Base-by-base conservation (phyloP, 2,329 filamentous ascomycete genomes). In the Thermoascus crustaceus region DNA sequence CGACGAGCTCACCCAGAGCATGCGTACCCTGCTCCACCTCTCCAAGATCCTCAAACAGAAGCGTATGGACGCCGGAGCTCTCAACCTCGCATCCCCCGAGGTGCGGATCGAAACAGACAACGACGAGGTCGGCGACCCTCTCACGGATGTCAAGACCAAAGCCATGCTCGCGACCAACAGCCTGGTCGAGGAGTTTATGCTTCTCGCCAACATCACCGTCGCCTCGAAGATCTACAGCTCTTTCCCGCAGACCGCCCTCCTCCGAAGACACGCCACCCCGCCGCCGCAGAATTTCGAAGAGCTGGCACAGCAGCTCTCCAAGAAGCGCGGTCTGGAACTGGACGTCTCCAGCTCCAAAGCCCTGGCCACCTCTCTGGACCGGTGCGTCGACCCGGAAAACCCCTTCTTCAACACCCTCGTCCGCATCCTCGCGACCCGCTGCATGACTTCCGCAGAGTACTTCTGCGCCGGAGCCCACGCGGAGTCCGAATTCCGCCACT, bases 361-460 rank as follows among this genome's bases (percentile, higher is more conserved):
- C n/a, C 75, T 98, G 9, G 91, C 93, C 34, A 86, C 93, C 60
- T 94, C 86, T 11, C 75, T 98, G 1, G 91, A 98, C 61, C 68
- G 65, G 21, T 98, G 91, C 58, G 72, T 82, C 31, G 88, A 95
- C 54, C 64, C 78, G 0, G 58, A 69, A 7, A 85, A 96, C 51
- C 86, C 89, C 18, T 98, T 95, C 69, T 96, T 98, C 75, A 98
- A 98, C 72, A 98, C 89, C 2, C 78, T 98, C 16, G 82, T 98
- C 49, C 85, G 91, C 57, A 94, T 98, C 64, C 84, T 98, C 69
- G 91, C 91, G 7, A 98, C 91, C 6, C 82, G 91, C 14, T 98
- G 91, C 74, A 98, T 98, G 91, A 94, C 94, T 72, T 91, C 86
- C 35, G 91, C 91, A 43, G 91, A 98, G 64, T 98, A 98, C 66